phyloP scores from a whole-genome alignment of 495 filamentous ascomycete species.

The Penicillium pancosmium region DNA sequence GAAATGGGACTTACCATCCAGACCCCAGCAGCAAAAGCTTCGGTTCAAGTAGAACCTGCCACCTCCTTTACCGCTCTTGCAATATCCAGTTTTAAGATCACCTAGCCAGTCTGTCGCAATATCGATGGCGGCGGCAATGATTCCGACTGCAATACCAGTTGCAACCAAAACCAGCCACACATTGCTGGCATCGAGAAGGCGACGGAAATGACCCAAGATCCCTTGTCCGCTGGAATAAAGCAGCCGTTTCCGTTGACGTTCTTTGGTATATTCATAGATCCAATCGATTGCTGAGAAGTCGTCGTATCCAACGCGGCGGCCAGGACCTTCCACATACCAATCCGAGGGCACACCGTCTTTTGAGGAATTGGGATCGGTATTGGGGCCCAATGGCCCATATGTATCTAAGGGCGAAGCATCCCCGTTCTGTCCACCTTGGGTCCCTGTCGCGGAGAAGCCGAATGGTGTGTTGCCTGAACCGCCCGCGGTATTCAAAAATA shows the following conservation, averaged over 20 bases:
- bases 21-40: constrained; percentile 89
- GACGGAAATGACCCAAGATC: constrained; percentile 69
- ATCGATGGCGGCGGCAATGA: constrained; percentile 86
- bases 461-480: constrained; percentile 28
- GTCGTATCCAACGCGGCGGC: constrained; percentile 90
- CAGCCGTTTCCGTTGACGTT: constrained; percentile 80
- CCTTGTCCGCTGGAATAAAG: constrained; percentile 71
- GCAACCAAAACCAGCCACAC: constrained; percentile 86
- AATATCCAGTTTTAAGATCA: constrained; percentile 92
- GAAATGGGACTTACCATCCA: constrained; percentile 59
- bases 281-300: constrained; percentile 98
- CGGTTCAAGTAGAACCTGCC: constrained; percentile 89
- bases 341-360: constrained; percentile 73
- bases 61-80: constrained; percentile 69
- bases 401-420: constrained; percentile 29
- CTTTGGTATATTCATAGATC: constrained; percentile 99
- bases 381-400: constrained; percentile 32
- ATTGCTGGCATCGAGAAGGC: constrained; percentile 80
- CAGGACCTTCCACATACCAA: constrained; percentile 92
- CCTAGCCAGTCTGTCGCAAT: constrained; percentile 93
- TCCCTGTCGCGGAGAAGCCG: constrained; percentile 20
- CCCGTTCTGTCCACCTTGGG: constrained; percentile 32
- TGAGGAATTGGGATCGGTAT: constrained; percentile 42
- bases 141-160: constrained; percentile 77
- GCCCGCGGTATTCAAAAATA: constrained; percentile 48